Evolutionary conservation across 2,329 filamentous ascomycete genomes (phyloP).

Genomic region (Xylariaceae sp.): DNA sequence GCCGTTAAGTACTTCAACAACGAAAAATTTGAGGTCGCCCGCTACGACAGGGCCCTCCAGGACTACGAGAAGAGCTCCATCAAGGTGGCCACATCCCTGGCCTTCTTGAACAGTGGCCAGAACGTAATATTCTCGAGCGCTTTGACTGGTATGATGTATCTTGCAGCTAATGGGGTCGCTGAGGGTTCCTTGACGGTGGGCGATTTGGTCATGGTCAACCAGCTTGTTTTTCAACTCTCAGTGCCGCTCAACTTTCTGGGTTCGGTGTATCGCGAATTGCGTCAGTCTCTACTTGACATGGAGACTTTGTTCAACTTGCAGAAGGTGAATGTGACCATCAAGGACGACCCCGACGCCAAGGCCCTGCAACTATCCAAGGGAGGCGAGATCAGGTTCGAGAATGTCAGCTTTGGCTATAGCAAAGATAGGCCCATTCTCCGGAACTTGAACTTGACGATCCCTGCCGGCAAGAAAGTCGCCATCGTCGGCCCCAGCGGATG

Average conservation of each 20-base stretch:
- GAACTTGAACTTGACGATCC: slow-evolving; percentile 82
- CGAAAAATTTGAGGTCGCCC: slow-evolving; percentile 85
- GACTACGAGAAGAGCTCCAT: slow-evolving; percentile 92
- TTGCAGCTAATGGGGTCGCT: slow-evolving; percentile 86
- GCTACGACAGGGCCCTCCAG: slow-evolving; percentile 83
- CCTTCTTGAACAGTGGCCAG: slow-evolving; percentile 90
- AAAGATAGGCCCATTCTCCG: slow-evolving; percentile 81
- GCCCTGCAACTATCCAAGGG: slow-evolving; percentile 68
- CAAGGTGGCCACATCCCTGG: slow-evolving; percentile 90
- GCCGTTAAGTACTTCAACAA: slow-evolving; percentile 99
- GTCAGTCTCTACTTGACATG: slow-evolving; percentile 95
- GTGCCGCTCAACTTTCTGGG: slow-evolving; percentile 96
- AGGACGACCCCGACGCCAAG: slow-evolving; percentile 70
- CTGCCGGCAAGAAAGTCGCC: slow-evolving; percentile 92
- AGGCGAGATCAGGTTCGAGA: slow-evolving; percentile 90
- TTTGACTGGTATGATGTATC: slow-evolving; percentile 96
- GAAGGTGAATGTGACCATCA: slow-evolving; percentile 88
- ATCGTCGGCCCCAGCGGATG: slow-evolving; percentile 94
- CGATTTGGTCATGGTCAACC: slow-evolving; percentile 97
- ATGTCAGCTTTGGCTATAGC: slow-evolving; percentile 91
- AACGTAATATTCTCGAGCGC: slow-evolving; percentile 96
- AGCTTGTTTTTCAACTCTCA: slow-evolving; percentile 95
- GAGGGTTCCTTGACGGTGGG: slow-evolving; percentile 80
- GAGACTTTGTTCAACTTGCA: slow-evolving; percentile 97
- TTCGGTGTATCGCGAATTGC: slow-evolving; percentile 93